Evolutionary conservation across 116 monocot species (phyloP).

Genomic region (Zostera marina): DNA sequence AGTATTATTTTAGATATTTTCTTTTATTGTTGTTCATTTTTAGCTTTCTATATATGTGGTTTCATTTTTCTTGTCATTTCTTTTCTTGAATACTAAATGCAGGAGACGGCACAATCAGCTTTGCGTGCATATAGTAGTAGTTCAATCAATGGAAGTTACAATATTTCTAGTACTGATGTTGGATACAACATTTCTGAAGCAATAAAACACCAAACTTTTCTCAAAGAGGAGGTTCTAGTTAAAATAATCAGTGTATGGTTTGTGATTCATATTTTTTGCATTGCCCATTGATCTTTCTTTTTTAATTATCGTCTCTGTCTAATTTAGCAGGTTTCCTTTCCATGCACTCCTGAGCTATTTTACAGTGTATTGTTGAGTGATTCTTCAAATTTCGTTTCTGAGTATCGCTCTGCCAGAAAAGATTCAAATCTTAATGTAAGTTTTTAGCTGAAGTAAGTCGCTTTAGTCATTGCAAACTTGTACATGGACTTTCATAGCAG

Average conservation of each 20-base stretch:
- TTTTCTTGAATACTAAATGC: slow-evolving; percentile 9
- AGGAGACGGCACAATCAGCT: slow-evolving; percentile 88
- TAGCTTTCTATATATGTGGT: background rate
- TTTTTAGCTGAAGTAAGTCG: background rate
- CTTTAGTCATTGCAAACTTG: too few species aligned
- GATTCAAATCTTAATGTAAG: slow-evolving; percentile 78
- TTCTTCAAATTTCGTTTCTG: slow-evolving; percentile 55
- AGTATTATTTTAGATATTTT: too few species aligned
- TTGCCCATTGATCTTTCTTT: background rate
- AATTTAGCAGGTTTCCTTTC: slow-evolving; percentile 52
- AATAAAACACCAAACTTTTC: slow-evolving; percentile 53
- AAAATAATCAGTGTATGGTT: slow-evolving; percentile 49
- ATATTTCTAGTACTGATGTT: slow-evolving; percentile 17
- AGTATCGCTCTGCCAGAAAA: slow-evolving; percentile 58
- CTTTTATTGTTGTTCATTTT: background rate
- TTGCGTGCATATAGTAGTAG: slow-evolving; percentile 94
- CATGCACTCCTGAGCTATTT: slow-evolving; percentile 78
- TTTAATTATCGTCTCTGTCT: too few species aligned
- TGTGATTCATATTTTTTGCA: background rate
- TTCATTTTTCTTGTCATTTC: background rate
- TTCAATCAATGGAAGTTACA: slow-evolving; percentile 42
- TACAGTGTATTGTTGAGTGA: slow-evolving; percentile 49
- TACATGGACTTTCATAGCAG: too few species aligned
- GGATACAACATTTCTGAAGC: slow-evolving; percentile 26
- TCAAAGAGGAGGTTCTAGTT: slow-evolving; percentile 86